Base-by-base conservation (phyloP, 2,329 filamentous ascomycete genomes). In the Xylaria hypoxylon region DNA sequence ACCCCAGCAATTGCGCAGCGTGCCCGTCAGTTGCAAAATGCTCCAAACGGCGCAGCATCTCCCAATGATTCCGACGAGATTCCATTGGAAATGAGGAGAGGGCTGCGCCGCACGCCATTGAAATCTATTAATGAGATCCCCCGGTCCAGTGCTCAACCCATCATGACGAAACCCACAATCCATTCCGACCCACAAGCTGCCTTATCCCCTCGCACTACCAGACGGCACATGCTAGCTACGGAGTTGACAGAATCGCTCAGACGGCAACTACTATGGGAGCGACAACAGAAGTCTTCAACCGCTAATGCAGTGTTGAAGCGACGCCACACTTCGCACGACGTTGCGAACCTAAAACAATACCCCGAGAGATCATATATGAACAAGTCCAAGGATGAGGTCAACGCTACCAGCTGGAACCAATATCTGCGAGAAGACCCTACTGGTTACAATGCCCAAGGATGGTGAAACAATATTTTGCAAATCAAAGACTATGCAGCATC, bases 181-280 rank as follows among this genome's bases (percentile, higher is more conserved):
- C 78, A 79, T 44, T 79, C 84, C 55, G 79, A 84, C 53, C 88
- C 92, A 70, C 91, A 92, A 62, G 88, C 90, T 31, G 92, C 93
- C 1, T 86, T 97, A 70, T 98, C 96, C 5, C 96, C 96, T 3
- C 89, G 94, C 64, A 97, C 95, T 0, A 97, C 94, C 0, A 89
- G 96, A 58, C 89, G 94, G 67, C 96, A 97, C 80, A 99, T 99
- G 96, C 86, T 99, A 63, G 91, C 93, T 8, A 96, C 93, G 0
- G 96, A 99, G 81, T 84, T 99, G 61, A 97, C 95, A 2, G 94
- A 97, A 78, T 97, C 93, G 24, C 89, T 99, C 3, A 89, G 96
- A 24, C 92, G 94, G 73, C 92, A 97, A 74, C 89, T 99, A 17
- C 87, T 98, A 17, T 97, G 93, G 92, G 96, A 99, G 79, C 91